These are phyloP conservation scores for Lasiodiplodia sp. DNA, from an alignment of 2,329 filamentous ascomycete genomes.

Conservation along the genomic window DNA sequence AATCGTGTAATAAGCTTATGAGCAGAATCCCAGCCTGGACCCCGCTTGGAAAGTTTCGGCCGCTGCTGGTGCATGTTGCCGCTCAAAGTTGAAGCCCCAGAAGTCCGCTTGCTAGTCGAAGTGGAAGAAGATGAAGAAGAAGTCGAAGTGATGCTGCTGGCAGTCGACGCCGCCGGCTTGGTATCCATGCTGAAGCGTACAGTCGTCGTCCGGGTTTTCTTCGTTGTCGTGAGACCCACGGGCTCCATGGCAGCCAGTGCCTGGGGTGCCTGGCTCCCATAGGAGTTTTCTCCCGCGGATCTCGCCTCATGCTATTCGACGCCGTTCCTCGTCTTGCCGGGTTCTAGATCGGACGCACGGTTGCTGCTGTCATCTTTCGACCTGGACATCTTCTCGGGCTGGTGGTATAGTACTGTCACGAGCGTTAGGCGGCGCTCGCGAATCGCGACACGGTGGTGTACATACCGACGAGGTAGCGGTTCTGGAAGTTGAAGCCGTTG, in stretches of 20 bases:
- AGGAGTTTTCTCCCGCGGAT: conserved; percentile 52
- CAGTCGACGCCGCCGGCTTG: conserved; percentile 24
- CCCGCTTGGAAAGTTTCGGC: conserved; percentile 28
- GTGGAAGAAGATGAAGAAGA: conserved; percentile 27
- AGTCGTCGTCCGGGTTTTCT: conserved; percentile 16
- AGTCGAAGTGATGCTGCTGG: conserved; percentile 22
- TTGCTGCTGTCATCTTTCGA: conserved; percentile 78
- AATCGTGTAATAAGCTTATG: conserved; percentile 32
- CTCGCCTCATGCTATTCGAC: conserved; percentile 78
- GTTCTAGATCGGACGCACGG: conserved; percentile 69
- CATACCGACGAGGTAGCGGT: conserved; percentile 96
- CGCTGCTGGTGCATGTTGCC: conserved; percentile 13
- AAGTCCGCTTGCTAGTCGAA: conserved; percentile 22
- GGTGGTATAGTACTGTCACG: conserved; percentile 72
- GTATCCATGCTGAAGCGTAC: conserved; percentile 27
- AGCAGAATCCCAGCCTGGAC: conserved; percentile 31
- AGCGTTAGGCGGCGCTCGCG: neutral
- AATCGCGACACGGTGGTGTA: conserved; percentile 37
- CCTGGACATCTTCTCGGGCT: conserved; percentile 80
- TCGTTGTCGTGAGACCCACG: conserved; percentile 30
- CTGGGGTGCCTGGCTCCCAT: conserved; percentile 26
- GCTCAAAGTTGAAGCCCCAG: conserved; percentile 18
- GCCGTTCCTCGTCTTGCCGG: conserved; percentile 95
- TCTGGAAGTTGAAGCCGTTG: conserved; percentile 99
- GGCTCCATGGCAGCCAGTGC: conserved; percentile 25